Percentiles rank a stretch among this genome's conserved stretches.
Conservation (phyloP, 306 rosid genomes). For the Fragaria ananassa region DNA sequence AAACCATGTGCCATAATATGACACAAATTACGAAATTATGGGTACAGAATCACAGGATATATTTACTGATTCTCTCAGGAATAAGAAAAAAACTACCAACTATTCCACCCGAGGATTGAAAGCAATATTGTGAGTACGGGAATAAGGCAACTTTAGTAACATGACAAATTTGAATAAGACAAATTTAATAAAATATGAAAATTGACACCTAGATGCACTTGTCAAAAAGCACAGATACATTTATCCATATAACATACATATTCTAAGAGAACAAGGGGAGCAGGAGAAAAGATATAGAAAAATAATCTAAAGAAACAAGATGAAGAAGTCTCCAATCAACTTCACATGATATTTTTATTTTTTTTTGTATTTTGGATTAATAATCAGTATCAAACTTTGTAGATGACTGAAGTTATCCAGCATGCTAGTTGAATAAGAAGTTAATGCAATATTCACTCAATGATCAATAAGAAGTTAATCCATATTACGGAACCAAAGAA, state of each 20-base stretch:
- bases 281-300: neutral
- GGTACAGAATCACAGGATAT: neutral
- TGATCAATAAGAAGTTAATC: neutral
- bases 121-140: neutral
- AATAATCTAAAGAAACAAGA: neutral
- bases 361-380: neutral
- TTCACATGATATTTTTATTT: neutral
- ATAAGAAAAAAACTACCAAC: neutral
- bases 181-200: neutral
- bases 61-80: neutral
- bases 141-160: neutral
- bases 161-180: neutral
- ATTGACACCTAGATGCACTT: neutral
- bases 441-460: neutral
- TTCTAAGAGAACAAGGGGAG: neutral
- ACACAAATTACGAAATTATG: constrained; percentile 16
- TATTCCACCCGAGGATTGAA: too few species aligned
- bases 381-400: neutral
- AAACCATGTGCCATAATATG: constrained; percentile 23
- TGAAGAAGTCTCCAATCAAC: neutral
- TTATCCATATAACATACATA: neutral
- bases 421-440: neutral
- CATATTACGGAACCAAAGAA: neutral
- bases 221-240: neutral
- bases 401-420: neutral